phyloP scores from a whole-genome alignment of 2,329 filamentous ascomycete species.

The Aspergillus nomiae region DNA sequence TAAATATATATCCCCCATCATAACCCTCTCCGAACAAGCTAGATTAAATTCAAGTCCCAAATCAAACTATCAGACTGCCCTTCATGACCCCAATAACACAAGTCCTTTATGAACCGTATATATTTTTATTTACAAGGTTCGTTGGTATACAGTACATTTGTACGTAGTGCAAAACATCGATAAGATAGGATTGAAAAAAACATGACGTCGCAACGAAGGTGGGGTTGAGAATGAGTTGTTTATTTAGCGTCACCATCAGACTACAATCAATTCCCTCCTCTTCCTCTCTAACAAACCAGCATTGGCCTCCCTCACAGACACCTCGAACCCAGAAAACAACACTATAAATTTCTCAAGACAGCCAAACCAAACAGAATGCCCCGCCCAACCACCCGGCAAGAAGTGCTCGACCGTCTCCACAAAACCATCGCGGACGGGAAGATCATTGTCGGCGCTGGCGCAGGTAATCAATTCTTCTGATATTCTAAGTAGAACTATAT shows the following conservation, averaged over 20 bases:
- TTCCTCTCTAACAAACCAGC: background rate
- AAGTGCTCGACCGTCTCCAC: conserved; percentile 59
- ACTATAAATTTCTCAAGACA: background rate
- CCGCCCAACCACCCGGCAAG: conserved; percentile 58
- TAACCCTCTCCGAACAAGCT: background rate
- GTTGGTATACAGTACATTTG: background rate
- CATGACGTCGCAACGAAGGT: background rate
- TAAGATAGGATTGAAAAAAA: background rate
- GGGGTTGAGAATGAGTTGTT: background rate
- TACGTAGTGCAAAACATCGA: background rate
- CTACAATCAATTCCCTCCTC: background rate
- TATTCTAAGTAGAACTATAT: background rate
- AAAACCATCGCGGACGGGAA: conserved; percentile 57
- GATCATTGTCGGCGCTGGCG: conserved; percentile 68
- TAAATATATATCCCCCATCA: background rate
- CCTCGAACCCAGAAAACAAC: background rate
- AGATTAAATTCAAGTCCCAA: background rate
- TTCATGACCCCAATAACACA: background rate
- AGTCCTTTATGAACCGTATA: too few relatives aligned
- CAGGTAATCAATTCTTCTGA: conserved; percentile 42
- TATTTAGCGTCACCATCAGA: background rate
- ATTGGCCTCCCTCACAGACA: background rate
- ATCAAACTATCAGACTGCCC: fast-evolving
- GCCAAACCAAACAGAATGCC: conserved; percentile 47
- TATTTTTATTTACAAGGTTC: background rate